Conservation (phyloP, 2,329 filamentous ascomycete genomes). For the Hysterium pulicare region DNA sequence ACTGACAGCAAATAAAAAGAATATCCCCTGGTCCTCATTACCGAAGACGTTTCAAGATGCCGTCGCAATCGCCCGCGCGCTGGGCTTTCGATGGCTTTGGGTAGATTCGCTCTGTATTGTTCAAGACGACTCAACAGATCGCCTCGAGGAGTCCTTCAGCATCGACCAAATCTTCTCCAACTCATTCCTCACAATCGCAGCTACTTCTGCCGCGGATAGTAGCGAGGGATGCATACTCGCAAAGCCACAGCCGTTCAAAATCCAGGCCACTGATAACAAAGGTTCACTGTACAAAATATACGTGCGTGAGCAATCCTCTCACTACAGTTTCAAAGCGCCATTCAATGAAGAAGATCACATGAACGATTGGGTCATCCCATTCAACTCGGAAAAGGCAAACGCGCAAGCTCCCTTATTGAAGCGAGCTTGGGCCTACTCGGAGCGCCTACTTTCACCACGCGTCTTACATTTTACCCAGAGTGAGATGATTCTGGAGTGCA, state of each 20-base stretch:
- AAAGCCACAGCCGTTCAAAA: conserved; percentile 15
- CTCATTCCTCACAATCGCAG: conserved; percentile 4
- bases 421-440: conserved; percentile 22
- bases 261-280: conserved; percentile 32
- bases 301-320: conserved; percentile 30
- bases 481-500: conserved; percentile 28
- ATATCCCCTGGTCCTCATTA: conserved; percentile 3
- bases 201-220: conserved; percentile 3
- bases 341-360: conserved; percentile 32
- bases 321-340: conserved; percentile 35
- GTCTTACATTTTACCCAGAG: conserved; percentile 24
- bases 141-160: not conserved
- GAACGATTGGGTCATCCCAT: conserved; percentile 11
- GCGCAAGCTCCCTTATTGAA: conserved; percentile 22
- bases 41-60: conserved; percentile 11
- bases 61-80: conserved; percentile 2
- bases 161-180: conserved; percentile 5
- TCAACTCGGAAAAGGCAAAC: conserved; percentile 9
- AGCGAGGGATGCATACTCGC: conserved; percentile 1
- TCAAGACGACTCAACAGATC: conserved; percentile 5
- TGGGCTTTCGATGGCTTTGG: conserved; percentile 9
- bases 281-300: conserved; percentile 13
- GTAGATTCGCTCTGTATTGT: conserved; percentile 6
- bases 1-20: conserved; percentile 14
- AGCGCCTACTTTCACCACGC: conserved; percentile 22